phyloP scores from a whole-genome alignment of 2,329 filamentous ascomycete genomes.

The Massarina eburnea region DNA sequence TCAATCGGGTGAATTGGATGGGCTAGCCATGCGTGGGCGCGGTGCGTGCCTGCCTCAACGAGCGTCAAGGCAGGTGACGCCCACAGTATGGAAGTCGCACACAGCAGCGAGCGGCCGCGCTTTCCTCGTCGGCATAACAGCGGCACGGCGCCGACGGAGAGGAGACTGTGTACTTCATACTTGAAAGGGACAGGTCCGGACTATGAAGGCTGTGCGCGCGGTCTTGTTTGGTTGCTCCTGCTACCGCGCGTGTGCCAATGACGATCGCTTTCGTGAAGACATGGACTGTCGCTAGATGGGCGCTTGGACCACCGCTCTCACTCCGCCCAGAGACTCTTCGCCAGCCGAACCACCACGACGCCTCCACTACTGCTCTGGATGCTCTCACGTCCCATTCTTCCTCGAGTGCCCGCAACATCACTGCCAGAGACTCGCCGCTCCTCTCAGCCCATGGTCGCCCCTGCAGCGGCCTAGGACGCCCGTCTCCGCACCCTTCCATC shows the following conservation, averaged over 20 bases:
- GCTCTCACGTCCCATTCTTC: conserved; percentile 22
- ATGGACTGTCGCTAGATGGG: too few species aligned
- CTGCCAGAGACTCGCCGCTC: conserved; percentile 5
- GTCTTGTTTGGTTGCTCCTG: too few species aligned
- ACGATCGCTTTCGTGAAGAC: too few species aligned
- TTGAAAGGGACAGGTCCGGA: too few species aligned
- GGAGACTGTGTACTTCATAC: not conserved
- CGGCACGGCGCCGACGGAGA: too few species aligned
- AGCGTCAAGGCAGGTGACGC: conserved; percentile 16
- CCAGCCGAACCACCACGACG: conserved; percentile 4
- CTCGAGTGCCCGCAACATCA: conserved; percentile 10
- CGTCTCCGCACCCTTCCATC: conserved; percentile 28
- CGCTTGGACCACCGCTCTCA: not conserved
- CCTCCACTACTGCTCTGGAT: conserved; percentile 17
- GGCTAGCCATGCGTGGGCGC: conserved; percentile 24
- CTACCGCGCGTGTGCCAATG: too few species aligned
- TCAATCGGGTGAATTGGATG: conserved; percentile 21
- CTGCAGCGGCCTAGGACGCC: conserved; percentile 23
- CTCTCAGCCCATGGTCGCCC: conserved; percentile 18
- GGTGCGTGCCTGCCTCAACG: conserved; percentile 13
- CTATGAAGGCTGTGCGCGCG: too few species aligned
- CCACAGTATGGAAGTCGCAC: not conserved
- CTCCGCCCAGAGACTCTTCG: not conserved
- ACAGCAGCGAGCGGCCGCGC: not conserved
- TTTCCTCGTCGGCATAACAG: not conserved